Evolutionary conservation across 805 yeast species (phyloP).

Genomic region (Metschnikowia corniflorae): DNA sequence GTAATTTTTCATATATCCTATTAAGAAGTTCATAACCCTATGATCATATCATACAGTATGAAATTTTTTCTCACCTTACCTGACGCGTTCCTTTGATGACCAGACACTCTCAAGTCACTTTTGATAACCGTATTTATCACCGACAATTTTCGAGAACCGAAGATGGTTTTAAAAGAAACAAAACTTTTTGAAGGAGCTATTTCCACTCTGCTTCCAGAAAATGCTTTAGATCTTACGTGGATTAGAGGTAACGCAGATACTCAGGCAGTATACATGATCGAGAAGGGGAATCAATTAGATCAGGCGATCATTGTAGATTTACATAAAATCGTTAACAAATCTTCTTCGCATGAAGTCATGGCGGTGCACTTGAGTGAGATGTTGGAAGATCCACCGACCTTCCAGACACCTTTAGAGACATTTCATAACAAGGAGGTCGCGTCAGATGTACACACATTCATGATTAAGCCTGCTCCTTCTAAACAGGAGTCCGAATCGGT

Average conservation of each 20-base stretch:
- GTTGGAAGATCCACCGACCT: conserved; percentile 24
- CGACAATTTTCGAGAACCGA: no score
- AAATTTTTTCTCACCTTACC: no score
- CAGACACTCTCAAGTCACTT: no score
- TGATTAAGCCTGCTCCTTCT: conserved; percentile 17
- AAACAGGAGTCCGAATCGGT: conserved; percentile 12
- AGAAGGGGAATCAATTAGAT: conserved; percentile 32
- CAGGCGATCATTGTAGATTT: conserved; percentile 64
- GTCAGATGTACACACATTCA: conserved; percentile 16
- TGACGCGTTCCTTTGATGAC: no score
- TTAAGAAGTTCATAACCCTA: no score
- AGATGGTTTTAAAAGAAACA: not conserved
- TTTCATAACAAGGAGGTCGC: conserved; percentile 7
- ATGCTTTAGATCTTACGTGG: conserved; percentile 70
- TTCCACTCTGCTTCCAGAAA: conserved; percentile 51
- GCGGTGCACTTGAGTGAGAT: conserved; percentile 56
- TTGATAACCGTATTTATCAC: no score
- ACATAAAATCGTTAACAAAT: conserved; percentile 47
- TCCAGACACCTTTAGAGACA: conserved; percentile 18
- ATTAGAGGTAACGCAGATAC: conserved; percentile 87
- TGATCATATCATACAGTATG: no score
- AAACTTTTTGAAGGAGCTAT: conserved; percentile 70
- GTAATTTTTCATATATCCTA: no score
- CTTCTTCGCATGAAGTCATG: conserved; percentile 41
- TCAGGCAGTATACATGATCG: conserved; percentile 82